Evolutionary conservation across 495 filamentous ascomycete species (phyloP), one percentile per base, ranked within the genome.

Genomic region (Hypoxylon trugodes): DNA sequence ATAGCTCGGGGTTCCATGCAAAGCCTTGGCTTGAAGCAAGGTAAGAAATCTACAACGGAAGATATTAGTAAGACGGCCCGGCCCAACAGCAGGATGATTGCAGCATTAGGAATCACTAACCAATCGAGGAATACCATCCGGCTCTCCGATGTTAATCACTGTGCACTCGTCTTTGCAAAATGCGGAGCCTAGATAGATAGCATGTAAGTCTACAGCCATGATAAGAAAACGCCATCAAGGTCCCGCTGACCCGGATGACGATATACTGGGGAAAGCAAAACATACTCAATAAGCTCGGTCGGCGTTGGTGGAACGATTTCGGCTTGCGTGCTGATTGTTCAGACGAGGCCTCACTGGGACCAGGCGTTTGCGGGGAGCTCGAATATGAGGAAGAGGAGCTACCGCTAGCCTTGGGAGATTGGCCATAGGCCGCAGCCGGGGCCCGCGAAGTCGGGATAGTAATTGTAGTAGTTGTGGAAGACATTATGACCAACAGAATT

Each of bases 1-100:
- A 86, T 65, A 84, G 79, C 63, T 86, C 83, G 73, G 87, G 87
- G 72, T 89, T 90, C 87, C 87, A 90, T 15, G 85, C 82, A 67
- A 88, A 90, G 40, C 87, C 87, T 72, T 90, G 87, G 58, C 82
- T 86, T 3, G 85, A 84, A 51, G 86, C 81, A 37, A 90, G 82
- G 69, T 88, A 90, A 6, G 87, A 87, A 55, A 90, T 87, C 87
- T 90, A 53, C 16, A 58, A 26, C 38, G 58, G 30, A 58, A 43
- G 32, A 19, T 26, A 48, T 55, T 37, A 53, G 48, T 60, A 35
- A 52, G 42, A 43, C 33, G 13, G 26, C 6, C 41, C 40, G 13
- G 33, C 2, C 25, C 5, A 15, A 37, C 1, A 13, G 19, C 13
- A 6, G 38, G 4, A 24, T 45, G 16, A n/a, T 28, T 24, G 43